Conservation (phyloP, 495 filamentous ascomycete genomes). For the Penicillium steckii region DNA sequence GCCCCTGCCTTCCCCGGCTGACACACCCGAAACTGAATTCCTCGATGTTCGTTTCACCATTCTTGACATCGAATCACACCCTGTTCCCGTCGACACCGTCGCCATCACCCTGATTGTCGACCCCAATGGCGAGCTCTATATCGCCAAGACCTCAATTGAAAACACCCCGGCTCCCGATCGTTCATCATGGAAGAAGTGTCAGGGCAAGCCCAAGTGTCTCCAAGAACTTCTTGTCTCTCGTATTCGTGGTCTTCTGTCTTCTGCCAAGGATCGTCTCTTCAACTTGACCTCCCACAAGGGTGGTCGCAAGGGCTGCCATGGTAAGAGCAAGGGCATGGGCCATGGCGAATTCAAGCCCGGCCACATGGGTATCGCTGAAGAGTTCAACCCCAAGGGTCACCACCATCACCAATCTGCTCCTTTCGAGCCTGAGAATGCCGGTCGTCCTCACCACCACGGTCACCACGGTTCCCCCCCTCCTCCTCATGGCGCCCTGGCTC, state of each 20-base stretch:
- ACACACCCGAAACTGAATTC: conserved; percentile 32
- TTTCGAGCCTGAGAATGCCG: conserved; percentile 14
- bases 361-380: conserved; percentile 1
- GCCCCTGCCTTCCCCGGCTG: conserved; percentile 28
- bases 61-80: conserved; percentile 48
- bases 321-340: conserved; percentile 19
- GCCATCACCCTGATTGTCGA: conserved; percentile 43
- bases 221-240: conserved; percentile 38
- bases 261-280: conserved; percentile 41
- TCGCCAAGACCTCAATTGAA: conserved; percentile 39
- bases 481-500: conserved; percentile 40
- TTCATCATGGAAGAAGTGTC: conserved; percentile 41
- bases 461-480: conserved; percentile 18
- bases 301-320: conserved; percentile 32
- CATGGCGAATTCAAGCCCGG: background rate
- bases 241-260: conserved; percentile 35
- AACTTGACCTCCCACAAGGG: conserved; percentile 25
- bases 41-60: conserved; percentile 45
- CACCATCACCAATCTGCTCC: conserved; percentile 9
- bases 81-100: conserved; percentile 49
- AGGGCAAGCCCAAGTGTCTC: conserved; percentile 41
- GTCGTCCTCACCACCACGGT: conserved; percentile 29
- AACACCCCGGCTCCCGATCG: conserved; percentile 31
- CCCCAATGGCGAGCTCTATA: conserved; percentile 33
- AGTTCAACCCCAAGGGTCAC: conserved; percentile 14